Evolutionary conservation across 192 early-diverging fungal species (phyloP).

Genomic region (Mycoemilia scoparia): DNA sequence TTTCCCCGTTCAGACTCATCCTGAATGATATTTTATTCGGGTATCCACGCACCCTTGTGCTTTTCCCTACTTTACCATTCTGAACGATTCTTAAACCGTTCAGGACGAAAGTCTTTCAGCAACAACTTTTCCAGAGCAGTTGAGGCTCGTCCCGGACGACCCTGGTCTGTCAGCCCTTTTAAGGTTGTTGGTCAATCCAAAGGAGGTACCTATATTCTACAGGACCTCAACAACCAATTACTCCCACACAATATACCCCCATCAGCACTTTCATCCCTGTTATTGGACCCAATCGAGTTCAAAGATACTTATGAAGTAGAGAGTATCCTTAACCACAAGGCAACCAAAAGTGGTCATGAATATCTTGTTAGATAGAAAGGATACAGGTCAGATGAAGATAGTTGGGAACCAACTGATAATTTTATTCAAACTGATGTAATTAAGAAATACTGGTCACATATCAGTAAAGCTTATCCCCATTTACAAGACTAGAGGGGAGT

Average conservation of each 20-base stretch:
- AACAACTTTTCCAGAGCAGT: conserved; percentile 3
- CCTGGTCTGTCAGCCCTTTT: conserved; percentile 12
- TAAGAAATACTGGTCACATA: too few relatives aligned
- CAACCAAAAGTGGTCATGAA: not conserved
- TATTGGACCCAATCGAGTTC: not conserved
- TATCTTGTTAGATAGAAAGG: not conserved
- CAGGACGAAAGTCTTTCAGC: conserved; percentile 3
- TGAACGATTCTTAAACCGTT: too few relatives aligned
- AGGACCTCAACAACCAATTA: conserved; percentile 7
- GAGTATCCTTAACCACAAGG: conserved; percentile 2
- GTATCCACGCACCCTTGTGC: too few relatives aligned
- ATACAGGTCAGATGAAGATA: not conserved
- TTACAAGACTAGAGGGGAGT: too few relatives aligned
- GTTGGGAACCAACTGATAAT: not conserved
- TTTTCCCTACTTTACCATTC: too few relatives aligned
- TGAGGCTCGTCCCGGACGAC: too few relatives aligned
- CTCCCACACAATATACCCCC: conserved; percentile 6
- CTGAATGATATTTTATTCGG: conserved; percentile 2
- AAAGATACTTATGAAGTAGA: conserved; percentile 8
- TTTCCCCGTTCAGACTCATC: conserved; percentile 3
- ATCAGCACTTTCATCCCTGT: conserved; percentile 6
- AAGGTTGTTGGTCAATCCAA: conserved; percentile 3
- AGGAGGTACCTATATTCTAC: conserved; percentile 7
- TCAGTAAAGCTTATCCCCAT: too few relatives aligned
- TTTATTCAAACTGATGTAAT: not conserved